Evolutionary conservation across 2,329 filamentous ascomycete genomes (phyloP).

Genomic region (Helotiales sp.): DNA sequence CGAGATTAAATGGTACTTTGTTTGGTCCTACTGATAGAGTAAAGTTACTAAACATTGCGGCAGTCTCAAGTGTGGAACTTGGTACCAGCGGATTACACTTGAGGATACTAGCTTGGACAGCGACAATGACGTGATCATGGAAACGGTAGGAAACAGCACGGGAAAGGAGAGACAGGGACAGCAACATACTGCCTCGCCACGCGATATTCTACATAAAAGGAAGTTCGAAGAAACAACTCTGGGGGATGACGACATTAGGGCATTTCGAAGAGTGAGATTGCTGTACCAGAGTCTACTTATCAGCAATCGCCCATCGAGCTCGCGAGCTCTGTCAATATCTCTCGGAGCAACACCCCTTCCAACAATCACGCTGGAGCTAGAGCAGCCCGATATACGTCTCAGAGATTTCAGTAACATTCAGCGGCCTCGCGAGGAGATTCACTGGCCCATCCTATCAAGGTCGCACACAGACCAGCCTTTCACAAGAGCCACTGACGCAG

Average conservation of each 20-base stretch:
- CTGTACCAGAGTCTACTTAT: not conserved
- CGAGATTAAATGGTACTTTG: not conserved
- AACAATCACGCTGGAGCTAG: no score
- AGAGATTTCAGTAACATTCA: no score
- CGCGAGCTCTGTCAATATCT: no score
- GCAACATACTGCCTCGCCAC: not conserved
- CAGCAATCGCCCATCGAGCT: no score
- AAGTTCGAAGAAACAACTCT: not conserved
- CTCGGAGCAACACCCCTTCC: no score
- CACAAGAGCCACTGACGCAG: no score
- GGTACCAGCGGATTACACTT: not conserved
- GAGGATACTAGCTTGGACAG: not conserved
- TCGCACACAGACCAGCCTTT: no score
- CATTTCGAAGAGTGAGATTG: not conserved
- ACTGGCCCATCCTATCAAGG: no score
- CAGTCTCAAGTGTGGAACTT: not conserved
- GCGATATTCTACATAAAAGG: not conserved
- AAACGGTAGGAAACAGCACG: not conserved
- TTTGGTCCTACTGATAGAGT: not conserved
- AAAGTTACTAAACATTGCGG: not conserved
- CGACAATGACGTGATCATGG: not conserved
- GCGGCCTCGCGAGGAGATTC: no score
- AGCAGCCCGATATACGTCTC: no score
- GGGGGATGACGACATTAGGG: not conserved
- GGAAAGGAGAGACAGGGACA: not conserved